Percentiles rank a stretch among this genome's conserved stretches.
These are phyloP conservation scores for Gleditsia sinensis DNA, from an alignment of 306 rosid species.

Conservation along the genomic window DNA sequence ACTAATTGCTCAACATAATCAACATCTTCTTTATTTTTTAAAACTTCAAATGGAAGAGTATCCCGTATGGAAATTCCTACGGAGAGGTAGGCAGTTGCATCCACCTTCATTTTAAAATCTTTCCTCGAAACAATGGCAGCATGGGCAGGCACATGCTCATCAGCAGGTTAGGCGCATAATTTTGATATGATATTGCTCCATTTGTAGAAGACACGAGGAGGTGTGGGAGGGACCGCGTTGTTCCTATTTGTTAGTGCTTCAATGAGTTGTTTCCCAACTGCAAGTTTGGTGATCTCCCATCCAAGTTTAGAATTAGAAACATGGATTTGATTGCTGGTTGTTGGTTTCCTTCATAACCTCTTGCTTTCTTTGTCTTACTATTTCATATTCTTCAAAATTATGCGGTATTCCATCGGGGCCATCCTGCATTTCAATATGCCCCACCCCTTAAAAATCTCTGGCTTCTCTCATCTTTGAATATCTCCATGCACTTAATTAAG, in stretches of 20 bases:
- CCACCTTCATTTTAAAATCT: conserved; percentile 4
- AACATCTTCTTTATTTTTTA: conserved; percentile 14
- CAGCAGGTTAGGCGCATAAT: conserved; percentile 41
- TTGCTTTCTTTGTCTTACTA: conserved; percentile 8
- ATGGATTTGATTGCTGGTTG: conserved; percentile 74
- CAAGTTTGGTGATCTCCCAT: conserved; percentile 45
- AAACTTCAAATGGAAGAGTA: conserved; percentile 7
- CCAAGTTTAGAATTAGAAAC: no score
- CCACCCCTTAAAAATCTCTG: conserved; percentile 24
- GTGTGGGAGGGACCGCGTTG: conserved; percentile 55
- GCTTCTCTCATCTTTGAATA: conserved; percentile 30
- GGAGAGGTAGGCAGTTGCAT: no score
- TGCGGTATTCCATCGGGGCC: no score
- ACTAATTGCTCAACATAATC: conserved; percentile 36
- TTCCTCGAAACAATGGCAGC: conserved; percentile 31
- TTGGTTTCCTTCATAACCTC: conserved; percentile 42
- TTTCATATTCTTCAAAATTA: conserved; percentile 23
- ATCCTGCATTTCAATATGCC: not conserved
- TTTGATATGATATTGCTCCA: conserved; percentile 41
- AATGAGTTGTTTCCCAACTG: conserved; percentile 87
- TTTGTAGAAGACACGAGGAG: conserved; percentile 51
- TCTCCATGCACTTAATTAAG: conserved; percentile 6
- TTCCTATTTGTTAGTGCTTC: conserved; percentile 48
- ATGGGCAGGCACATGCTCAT: conserved; percentile 74
- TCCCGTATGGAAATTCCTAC: no score